These are phyloP conservation scores for Rhinocladiella similis DNA, from an alignment of 2,329 filamentous ascomycete genomes.

Conservation along the genomic window DNA sequence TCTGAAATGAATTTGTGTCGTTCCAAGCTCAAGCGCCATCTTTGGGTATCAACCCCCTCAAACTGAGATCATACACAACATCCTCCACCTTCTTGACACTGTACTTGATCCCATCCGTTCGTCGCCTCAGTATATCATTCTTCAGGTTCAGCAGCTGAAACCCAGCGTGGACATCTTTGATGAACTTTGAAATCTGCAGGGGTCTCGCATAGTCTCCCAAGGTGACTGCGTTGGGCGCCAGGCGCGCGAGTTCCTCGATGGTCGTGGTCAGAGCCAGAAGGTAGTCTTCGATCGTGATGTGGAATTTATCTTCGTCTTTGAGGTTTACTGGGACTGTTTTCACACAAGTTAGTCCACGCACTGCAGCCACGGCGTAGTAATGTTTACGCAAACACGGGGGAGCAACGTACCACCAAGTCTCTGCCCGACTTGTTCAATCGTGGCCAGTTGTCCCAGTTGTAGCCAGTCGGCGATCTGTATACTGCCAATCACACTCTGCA, in stretches of 20 bases:
- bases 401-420: slow-evolving; percentile 66
- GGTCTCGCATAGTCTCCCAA: slow-evolving; percentile 84
- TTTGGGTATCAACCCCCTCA: slow-evolving; percentile 75
- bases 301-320: slow-evolving; percentile 79
- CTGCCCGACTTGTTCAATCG: slow-evolving; percentile 81
- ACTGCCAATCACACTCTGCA: slow-evolving; percentile 86
- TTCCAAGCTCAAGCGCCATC: too few relatives aligned
- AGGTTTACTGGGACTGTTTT: slow-evolving; percentile 79
- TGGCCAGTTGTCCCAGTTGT: slow-evolving; percentile 69
- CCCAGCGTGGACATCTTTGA: slow-evolving; percentile 92
- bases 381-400: not conserved
- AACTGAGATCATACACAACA: slow-evolving; percentile 90
- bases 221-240: slow-evolving; percentile 93
- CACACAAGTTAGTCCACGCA: not conserved
- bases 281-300: slow-evolving; percentile 96
- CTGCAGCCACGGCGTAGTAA: too few relatives aligned
- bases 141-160: slow-evolving; percentile 98
- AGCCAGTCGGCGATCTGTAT: slow-evolving; percentile 57
- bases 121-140: slow-evolving; percentile 85
- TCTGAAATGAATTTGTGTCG: too few relatives aligned
- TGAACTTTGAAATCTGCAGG: slow-evolving; percentile 82
- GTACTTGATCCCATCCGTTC: slow-evolving; percentile 94
- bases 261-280: slow-evolving; percentile 83
- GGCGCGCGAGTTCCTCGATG: slow-evolving; percentile 77
- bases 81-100: slow-evolving; percentile 97